phyloP scores from a whole-genome alignment of 345 rosid genomes.

The Cardamine resedifolia region DNA sequence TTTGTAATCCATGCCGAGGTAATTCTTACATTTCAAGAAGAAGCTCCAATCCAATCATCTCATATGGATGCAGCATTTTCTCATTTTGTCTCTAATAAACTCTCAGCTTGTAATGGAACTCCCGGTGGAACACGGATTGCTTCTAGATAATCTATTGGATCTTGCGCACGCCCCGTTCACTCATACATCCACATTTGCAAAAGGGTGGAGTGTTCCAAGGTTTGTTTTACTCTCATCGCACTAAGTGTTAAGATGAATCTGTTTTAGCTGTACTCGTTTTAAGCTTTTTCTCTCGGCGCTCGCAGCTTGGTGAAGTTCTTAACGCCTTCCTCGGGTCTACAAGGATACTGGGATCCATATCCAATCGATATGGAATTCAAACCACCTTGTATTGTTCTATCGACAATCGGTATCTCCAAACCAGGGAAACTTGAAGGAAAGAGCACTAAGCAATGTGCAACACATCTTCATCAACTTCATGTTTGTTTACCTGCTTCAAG shows the following conservation, averaged over 20 bases:
- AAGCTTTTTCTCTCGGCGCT: background rate
- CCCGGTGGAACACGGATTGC: constrained; percentile 97
- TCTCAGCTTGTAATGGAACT: constrained; percentile 94
- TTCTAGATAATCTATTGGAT: constrained; percentile 92
- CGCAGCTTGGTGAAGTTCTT: constrained; percentile 86
- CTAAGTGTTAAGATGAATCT: background rate
- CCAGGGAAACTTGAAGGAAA: constrained; percentile 92
- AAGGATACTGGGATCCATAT: constrained; percentile 98
- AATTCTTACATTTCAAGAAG: background rate
- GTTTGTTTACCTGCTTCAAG: constrained; percentile 91
- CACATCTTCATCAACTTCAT: constrained; percentile 97
- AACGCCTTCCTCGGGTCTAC: constrained; percentile 85
- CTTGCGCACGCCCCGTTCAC: constrained; percentile 98
- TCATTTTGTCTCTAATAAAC: background rate
- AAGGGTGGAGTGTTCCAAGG: constrained; percentile 99
- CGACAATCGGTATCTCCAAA: constrained; percentile 95
- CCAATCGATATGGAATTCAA: constrained; percentile 97
- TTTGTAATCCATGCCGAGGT: constrained; percentile 97
- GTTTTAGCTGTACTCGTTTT: background rate
- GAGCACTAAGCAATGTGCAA: constrained; percentile 64
- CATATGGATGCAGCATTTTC: constrained; percentile 4
- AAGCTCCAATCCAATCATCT: background rate
- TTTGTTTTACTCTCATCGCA: constrained; percentile 33
- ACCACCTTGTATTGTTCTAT: constrained; percentile 95
- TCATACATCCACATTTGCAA: constrained; percentile 96